Percentiles rank a stretch among this genome's conserved stretches.
Conservation (phyloP, 768 basidiomycete species). For the Mycena galopus region DNA sequence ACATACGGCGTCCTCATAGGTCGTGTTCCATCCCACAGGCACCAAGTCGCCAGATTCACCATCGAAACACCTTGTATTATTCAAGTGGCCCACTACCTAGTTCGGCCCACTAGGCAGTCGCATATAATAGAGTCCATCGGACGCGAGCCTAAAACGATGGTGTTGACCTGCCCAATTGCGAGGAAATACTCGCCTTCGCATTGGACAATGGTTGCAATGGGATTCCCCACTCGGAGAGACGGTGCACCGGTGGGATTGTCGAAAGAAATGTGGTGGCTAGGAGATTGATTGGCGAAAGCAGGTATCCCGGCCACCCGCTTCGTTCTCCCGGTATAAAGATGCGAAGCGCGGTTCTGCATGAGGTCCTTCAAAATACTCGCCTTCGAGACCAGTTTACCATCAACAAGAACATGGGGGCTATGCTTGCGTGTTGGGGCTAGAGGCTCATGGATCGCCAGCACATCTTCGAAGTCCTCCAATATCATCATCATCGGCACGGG, state of each 20-base stretch:
- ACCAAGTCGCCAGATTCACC: too few relatives aligned
- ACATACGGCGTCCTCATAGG: too few relatives aligned
- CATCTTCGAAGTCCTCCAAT: background rate
- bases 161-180: too few relatives aligned
- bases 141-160: background rate
- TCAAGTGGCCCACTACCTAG: too few relatives aligned
- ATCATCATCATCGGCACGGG: too few relatives aligned
- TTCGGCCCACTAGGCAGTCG: too few relatives aligned
- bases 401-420: background rate
- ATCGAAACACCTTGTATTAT: too few relatives aligned
- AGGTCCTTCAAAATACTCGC: conserved; percentile 2
- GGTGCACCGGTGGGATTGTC: conserved; percentile 2
- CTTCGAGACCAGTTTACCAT: conserved; percentile 1
- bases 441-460: background rate
- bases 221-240: conserved; percentile 10
- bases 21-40: too few relatives aligned
- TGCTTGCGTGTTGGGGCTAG: background rate
- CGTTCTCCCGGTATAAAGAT: conserved; percentile 4
- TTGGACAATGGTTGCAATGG: background rate
- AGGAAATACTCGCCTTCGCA: too few relatives aligned
- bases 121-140: background rate
- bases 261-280: background rate
- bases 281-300: conserved; percentile 2
- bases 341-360: conserved; percentile 1
- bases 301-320: background rate